phyloP scores from a whole-genome alignment of 495 filamentous ascomycete genomes.

The Penicillium bovifimosum region DNA sequence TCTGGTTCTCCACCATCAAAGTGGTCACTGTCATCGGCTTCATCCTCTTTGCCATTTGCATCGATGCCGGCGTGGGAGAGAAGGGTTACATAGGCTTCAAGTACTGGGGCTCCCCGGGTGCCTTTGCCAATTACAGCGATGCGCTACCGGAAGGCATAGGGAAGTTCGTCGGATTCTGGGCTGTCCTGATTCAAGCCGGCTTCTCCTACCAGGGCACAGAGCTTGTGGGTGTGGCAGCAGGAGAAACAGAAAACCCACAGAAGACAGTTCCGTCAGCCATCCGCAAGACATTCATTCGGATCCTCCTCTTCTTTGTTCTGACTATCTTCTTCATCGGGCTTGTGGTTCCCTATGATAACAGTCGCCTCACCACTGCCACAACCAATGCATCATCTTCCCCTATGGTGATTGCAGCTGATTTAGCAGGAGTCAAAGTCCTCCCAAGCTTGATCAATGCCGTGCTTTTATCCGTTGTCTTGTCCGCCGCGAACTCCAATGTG shows the following conservation, averaged over 20 bases:
- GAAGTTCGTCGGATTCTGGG: slow-evolving; percentile 36
- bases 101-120: slow-evolving; percentile 58
- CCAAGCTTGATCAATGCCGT: slow-evolving; percentile 74
- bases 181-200: slow-evolving; percentile 44
- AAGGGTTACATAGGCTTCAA: slow-evolving; percentile 52
- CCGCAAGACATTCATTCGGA: slow-evolving; percentile 63
- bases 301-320: slow-evolving; percentile 62
- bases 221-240: slow-evolving; percentile 60
- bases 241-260: slow-evolving; percentile 60
- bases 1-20: slow-evolving; percentile 58
- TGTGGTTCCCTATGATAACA: slow-evolving; percentile 48
- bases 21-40: slow-evolving; percentile 54
- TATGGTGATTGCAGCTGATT: slow-evolving; percentile 56
- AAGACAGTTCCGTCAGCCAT: slow-evolving; percentile 60
- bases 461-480: slow-evolving; percentile 61
- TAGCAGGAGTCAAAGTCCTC: slow-evolving; percentile 59
- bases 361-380: slow-evolving; percentile 20
- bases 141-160: slow-evolving; percentile 53
- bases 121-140: slow-evolving; percentile 54
- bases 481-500: slow-evolving; percentile 70
- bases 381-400: slow-evolving; percentile 59
- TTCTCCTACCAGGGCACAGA: slow-evolving; percentile 67
- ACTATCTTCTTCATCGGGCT: slow-evolving; percentile 65
- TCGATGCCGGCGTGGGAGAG: slow-evolving; percentile 53
- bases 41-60: slow-evolving; percentile 54